Percentiles rank a stretch among this genome's conserved stretches.
Conservation (phyloP, 2,329 filamentous ascomycete species). For the Fusarium annulatum region DNA sequence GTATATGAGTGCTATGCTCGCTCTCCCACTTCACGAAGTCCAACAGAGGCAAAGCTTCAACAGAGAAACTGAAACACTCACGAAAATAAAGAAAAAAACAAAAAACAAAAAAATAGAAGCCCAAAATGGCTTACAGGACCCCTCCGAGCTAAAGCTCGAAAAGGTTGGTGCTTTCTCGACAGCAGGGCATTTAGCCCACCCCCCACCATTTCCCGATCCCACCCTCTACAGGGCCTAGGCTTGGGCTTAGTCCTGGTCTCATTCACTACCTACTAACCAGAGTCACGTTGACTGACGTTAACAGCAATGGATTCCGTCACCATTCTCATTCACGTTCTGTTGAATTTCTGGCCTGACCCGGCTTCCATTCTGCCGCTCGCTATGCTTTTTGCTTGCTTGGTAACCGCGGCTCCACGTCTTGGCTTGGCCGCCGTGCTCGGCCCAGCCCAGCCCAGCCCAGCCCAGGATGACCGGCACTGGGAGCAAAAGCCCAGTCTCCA, state of each 20-base stretch:
- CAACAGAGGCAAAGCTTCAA: not conserved
- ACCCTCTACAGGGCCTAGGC: constrained; percentile 26
- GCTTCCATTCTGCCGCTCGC: constrained; percentile 16
- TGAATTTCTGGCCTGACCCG: constrained; percentile 14
- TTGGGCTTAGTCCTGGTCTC: constrained; percentile 2
- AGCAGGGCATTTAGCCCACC: constrained; percentile 13
- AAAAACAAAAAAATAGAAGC: not conserved
- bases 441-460: not conserved
- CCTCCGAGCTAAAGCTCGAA: constrained; percentile 27
- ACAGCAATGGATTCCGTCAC: constrained; percentile 34
- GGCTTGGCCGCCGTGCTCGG: constrained; percentile 8
- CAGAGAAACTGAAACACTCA: not conserved
- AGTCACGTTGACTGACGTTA: constrained; percentile 3
- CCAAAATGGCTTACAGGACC: constrained; percentile 20
- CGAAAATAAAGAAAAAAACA: not conserved
- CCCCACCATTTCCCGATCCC: constrained; percentile 36
- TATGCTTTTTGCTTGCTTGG: constrained; percentile 7
- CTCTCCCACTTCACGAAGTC: not conserved
- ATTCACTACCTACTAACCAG: not conserved
- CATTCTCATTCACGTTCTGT: constrained; percentile 10
- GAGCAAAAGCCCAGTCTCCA: constrained; percentile 20
- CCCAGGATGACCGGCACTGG: constrained; percentile 28
- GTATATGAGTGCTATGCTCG: not conserved
- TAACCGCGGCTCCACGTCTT: constrained; percentile 21
- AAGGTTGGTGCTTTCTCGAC: constrained; percentile 20